Percentiles rank a stretch among this genome's conserved stretches.
Conservation (phyloP, 768 basidiomycete genomes). For the Fomitopsis pulvina region DNA sequence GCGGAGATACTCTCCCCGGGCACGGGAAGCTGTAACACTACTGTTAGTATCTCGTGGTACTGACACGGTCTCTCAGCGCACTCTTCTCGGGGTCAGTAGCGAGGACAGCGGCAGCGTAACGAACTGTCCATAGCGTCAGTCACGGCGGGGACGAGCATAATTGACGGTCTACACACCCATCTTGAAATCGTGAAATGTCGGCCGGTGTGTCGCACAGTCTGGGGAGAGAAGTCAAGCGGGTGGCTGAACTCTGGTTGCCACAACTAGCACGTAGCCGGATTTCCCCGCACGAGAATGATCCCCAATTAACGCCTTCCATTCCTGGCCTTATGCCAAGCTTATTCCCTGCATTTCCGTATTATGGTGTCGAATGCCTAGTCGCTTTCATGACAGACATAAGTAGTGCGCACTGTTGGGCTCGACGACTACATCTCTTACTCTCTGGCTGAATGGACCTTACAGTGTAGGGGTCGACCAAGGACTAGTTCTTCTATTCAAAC, state of each 20-base stretch:
- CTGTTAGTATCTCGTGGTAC: conserved; percentile 2
- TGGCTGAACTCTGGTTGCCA: conserved; percentile 23
- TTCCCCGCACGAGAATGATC: conserved; percentile 3
- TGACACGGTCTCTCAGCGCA: conserved; percentile 29
- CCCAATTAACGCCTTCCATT: not conserved
- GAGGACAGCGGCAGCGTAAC: conserved; percentile 85
- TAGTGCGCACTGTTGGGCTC: no score
- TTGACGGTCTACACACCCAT: conserved; percentile 28
- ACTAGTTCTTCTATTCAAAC: no score
- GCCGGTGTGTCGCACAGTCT: conserved; percentile 17
- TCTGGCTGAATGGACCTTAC: no score
- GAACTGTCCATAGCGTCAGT: conserved; percentile 46
- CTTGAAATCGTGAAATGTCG: conserved; percentile 30
- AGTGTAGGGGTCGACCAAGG: no score
- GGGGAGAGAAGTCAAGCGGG: conserved; percentile 6
- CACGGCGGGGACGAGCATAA: conserved; percentile 8
- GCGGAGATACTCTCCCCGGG: conserved; percentile 94
- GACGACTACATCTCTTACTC: no score
- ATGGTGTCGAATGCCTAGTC: no score
- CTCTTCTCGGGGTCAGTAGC: conserved; percentile 95
- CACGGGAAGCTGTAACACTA: conserved; percentile 62
- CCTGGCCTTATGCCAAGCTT: not conserved
- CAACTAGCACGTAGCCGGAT: conserved; percentile 21
- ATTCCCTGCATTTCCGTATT: no score
- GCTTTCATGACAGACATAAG: no score